Evolutionary conservation across 441 rosid species (phyloP), one percentile per base, ranked within the genome.

Genomic region (Macaranga tanarius): DNA sequence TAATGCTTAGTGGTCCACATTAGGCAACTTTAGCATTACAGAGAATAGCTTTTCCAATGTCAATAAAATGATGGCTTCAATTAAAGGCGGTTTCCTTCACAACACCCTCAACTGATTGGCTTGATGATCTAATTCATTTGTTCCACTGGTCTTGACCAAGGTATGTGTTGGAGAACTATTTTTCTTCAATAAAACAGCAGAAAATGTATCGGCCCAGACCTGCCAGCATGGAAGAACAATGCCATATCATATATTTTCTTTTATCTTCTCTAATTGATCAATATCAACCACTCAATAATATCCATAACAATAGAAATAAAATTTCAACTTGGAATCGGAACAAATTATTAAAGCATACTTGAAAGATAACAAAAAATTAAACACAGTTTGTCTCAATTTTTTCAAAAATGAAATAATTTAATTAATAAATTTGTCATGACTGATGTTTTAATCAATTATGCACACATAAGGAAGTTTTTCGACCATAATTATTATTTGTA

Each of bases 141-240:
- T n/a, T n/a, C n/a, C n/a, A n/a, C n/a, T n/a, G n/a, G n/a, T n/a
- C n/a, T n/a, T n/a, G n/a, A n/a, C n/a, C n/a, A n/a, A n/a, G 44
- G 82, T 52, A 68, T 40, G 51, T 63, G 75, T 31, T 11, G 85
- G 74, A 38, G 91, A 78, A 82, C 82, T 91, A 48, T 70, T 87
- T 51, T 86, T 95, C 83, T 87, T 86, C 73, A 95, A 78, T 65
- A 95, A 64, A 66, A 97, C 97, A 79, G 97, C 83, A 4, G 87
- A 79, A 75, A 92, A 92, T 44, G 97, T 97, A 0, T 92, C 91
- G 11, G 97, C 99, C 97, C 97, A 94, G 47, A 94, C 88, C 99
- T 94, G 81, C 73, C 83, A 64, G 22, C 20, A 25, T 20, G 57
- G 64, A 67, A 65, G 65, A 51, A 72, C 50, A 51, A 72, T 51